Conservation (phyloP, 495 filamentous ascomycete genomes). For the Apodospora peruviana region DNA sequence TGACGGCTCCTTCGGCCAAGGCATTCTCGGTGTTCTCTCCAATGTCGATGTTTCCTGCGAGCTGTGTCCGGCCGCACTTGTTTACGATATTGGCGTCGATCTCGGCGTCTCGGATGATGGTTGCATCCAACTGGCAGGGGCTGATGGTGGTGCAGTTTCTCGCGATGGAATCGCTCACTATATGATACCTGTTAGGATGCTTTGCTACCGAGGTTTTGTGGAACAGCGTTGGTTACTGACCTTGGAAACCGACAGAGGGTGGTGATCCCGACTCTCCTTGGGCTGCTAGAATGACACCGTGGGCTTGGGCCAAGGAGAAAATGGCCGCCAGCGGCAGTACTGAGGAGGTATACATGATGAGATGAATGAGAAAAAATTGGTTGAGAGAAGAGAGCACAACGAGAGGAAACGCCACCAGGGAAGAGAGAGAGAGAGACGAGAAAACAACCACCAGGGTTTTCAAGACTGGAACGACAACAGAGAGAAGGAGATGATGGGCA, state of each 20-base stretch:
- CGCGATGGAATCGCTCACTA: slow-evolving; percentile 35
- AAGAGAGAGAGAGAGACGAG: too few relatives aligned
- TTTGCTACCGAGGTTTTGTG: background rate
- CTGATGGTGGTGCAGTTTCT: slow-evolving; percentile 46
- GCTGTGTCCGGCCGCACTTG: slow-evolving; percentile 45
- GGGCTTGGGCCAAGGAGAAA: slow-evolving; percentile 29
- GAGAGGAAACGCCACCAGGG: background rate
- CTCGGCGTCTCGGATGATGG: slow-evolving; percentile 49
- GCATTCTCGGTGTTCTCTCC: slow-evolving; percentile 48
- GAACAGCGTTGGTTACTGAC: too few relatives aligned
- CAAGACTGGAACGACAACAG: too few relatives aligned
- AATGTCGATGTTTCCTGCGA: slow-evolving; percentile 49
- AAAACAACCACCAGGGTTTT: too few relatives aligned
- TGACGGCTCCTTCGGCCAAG: slow-evolving; percentile 37
- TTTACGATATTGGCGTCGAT: slow-evolving; percentile 40
- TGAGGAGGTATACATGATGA: slow-evolving; percentile 1
- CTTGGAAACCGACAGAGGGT: slow-evolving; percentile 38
- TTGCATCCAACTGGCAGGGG: slow-evolving; percentile 48
- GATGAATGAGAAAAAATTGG: background rate
- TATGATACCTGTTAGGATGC: slow-evolving; percentile 3
- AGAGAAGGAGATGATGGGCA: too few relatives aligned
- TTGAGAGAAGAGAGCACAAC: background rate
- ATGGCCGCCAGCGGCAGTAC: slow-evolving; percentile 30
- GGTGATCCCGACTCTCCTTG: slow-evolving; percentile 35
- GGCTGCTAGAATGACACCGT: slow-evolving; percentile 39